Evolutionary conservation across 2,329 filamentous ascomycete genomes (phyloP), one percentile per base, ranked within the genome.

Genomic region (Pyrenophora teres): DNA sequence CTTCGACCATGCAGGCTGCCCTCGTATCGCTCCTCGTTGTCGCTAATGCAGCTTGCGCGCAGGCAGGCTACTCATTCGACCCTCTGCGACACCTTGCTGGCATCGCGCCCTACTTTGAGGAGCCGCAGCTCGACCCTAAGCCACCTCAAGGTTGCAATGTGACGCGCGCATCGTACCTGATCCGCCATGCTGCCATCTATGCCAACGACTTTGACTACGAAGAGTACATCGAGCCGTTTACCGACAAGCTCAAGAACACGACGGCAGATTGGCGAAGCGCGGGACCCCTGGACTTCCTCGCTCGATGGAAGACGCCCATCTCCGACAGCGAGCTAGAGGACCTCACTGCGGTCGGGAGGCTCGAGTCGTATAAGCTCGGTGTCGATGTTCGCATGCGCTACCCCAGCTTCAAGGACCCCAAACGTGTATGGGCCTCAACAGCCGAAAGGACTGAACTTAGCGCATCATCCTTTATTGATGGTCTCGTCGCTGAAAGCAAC

Each of bases 381-480:
- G 79, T 83, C 4, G 77, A 83, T 48, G 70, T 87, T 15, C 78
- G 78, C 13, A 81, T 86, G 62, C 77, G 83, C 41, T 87, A 88
- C 61, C 80, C 81, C 0, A 70, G 74, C 36, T 71, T 87, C 32
- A 76, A 72, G 49, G 64, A 79, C 4, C 84, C 85, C 0, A 74
- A 76, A 52, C 79, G 79, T 41, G 76, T 87, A 1, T 87, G 84
- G 84, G 79, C 84, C 1, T 85, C 82, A 6, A 86, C 83, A 0
- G 84, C 85, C 0, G 84, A 87, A 68, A 74, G 85, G 15, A 87
- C 85, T 0, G 75, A 78, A 37, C 78, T 83, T 67, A 84, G 81
- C 7, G 83, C 85, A 0, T 73, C 82, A 60, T 79, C 81, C 0
- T 79, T 88, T 13, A 82, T 85, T 21, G 77, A 80, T 3, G 84